Evolutionary conservation across 2,329 filamentous ascomycete species (phyloP).

Genomic region (Xylariales sp.): DNA sequence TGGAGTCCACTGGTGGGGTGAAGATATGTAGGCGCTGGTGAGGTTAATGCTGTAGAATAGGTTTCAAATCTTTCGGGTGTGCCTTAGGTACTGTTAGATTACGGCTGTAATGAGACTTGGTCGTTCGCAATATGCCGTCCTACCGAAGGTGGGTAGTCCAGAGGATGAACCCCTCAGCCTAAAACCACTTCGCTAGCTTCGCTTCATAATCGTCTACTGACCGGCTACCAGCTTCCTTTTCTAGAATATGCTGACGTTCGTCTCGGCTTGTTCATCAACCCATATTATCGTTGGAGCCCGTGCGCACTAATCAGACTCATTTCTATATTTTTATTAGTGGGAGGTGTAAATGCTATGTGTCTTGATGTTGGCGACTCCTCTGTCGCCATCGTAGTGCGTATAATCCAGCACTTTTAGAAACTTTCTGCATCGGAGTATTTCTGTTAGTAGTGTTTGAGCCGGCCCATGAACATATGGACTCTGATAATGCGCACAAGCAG

Average conservation of each 20-base stretch:
- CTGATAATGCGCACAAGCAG: neutral
- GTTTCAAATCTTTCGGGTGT: slow-evolving; percentile 8
- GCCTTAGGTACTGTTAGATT: neutral
- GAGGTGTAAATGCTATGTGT: neutral
- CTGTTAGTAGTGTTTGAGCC: slow-evolving; percentile 7
- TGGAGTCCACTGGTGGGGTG: neutral
- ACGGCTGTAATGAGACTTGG: neutral
- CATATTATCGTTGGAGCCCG: too few relatives aligned
- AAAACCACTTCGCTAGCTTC: slow-evolving; percentile 7
- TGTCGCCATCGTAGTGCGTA: slow-evolving; percentile 7
- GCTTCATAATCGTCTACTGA: slow-evolving; percentile 17
- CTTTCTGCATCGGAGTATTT: slow-evolving; percentile 8
- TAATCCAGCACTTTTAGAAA: slow-evolving; percentile 4
- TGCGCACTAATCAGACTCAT: neutral
- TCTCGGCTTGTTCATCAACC: slow-evolving; percentile 1
- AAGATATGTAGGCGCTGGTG: neutral
- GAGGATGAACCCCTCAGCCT: slow-evolving; percentile 6
- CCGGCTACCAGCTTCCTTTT: slow-evolving; percentile 29
- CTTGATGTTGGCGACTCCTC: neutral
- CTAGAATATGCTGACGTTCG: slow-evolving; percentile 16
- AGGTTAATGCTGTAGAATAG: neutral
- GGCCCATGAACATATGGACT: neutral
- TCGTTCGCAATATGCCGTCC: slow-evolving; percentile 19
- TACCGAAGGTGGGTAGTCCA: neutral
- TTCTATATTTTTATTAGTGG: neutral